Evolutionary conservation across 148 eudicot genomes (phyloP).

Genomic region (Beta vulgaris): DNA sequence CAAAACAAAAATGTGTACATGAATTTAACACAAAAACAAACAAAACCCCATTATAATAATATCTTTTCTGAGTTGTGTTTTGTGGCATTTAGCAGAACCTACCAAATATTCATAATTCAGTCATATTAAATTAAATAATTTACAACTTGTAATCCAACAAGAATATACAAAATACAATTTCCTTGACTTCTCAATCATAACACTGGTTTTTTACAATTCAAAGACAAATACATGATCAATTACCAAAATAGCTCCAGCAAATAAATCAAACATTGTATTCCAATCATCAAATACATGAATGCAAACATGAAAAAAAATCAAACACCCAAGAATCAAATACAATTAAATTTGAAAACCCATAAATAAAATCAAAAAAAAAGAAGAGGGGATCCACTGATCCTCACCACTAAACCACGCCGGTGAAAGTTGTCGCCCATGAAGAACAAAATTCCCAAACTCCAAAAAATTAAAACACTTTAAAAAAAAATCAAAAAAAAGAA

Average conservation of each 20-base stretch:
- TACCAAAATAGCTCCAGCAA: background rate
- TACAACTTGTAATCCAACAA: background rate
- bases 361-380: background rate
- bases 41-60: background rate
- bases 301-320: background rate
- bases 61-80: background rate
- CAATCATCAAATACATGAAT: background rate
- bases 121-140: background rate
- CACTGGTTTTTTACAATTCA: background rate
- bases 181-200: background rate
- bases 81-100: background rate
- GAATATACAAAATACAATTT: background rate
- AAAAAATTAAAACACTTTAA: background rate
- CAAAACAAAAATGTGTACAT: background rate
- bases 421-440: slow-evolving; percentile 39
- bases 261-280: background rate
- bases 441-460: background rate
- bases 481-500: background rate
- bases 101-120: background rate
- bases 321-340: background rate
- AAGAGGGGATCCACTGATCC: slow-evolving; percentile 20
- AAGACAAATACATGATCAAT: background rate
- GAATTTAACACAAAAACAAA: background rate
- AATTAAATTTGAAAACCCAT: background rate
- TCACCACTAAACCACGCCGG: slow-evolving; percentile 44